Conservation (phyloP, 2,329 filamentous ascomycete species). For the Alternaria burnsii region DNA sequence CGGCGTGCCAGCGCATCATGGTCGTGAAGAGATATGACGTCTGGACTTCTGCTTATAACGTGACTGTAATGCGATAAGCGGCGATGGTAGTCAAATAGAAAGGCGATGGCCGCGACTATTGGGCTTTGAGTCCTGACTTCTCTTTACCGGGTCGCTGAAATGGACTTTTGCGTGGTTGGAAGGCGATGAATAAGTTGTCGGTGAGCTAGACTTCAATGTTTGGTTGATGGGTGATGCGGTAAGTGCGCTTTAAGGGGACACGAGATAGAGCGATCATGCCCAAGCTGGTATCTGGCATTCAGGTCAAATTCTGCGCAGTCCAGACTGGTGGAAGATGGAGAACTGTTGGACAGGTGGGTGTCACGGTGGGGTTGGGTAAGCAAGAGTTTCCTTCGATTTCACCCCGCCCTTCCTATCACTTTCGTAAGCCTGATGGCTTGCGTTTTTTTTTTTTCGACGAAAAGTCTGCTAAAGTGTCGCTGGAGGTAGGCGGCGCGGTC, state of each 20-base stretch:
- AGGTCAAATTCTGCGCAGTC: too few relatives aligned
- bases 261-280: not conserved
- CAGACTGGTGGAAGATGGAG: rapidly evolving
- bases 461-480: not conserved
- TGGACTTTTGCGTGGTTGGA: too few relatives aligned
- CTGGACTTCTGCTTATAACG: too few relatives aligned
- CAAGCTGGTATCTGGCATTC: not conserved
- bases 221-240: too few relatives aligned
- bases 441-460: not conserved
- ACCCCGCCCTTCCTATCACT: too few relatives aligned
- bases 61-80: too few relatives aligned
- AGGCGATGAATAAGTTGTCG: not conserved
- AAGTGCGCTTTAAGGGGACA: rapidly evolving
- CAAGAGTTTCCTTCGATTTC: not conserved
- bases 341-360: not conserved
- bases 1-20: not conserved
- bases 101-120: too few relatives aligned
- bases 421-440: not conserved
- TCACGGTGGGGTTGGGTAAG: not conserved
- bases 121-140: too few relatives aligned
- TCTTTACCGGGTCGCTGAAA: not conserved
- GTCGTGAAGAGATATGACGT: rapidly evolving
- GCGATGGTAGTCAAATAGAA: too few relatives aligned
- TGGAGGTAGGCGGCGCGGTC: not conserved
- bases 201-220: not conserved